Base-by-base conservation (phyloP, 2,329 filamentous ascomycete genomes). In the Aspergillus sp. region DNA sequence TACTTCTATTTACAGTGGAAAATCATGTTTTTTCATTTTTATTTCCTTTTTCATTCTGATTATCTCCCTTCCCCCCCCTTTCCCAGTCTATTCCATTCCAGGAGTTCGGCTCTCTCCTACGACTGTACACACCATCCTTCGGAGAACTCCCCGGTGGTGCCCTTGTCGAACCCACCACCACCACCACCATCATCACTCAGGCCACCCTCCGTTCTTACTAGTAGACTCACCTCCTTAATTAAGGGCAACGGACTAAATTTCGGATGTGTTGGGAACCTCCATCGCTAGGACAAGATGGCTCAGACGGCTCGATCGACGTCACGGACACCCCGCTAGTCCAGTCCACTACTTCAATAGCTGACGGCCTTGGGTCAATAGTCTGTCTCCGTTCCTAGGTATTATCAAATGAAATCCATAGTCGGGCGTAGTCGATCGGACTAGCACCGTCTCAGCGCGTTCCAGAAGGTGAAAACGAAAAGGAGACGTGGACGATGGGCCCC, bases 341-440 rank as follows among this genome's bases (percentile, higher is more conserved):
- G 54, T 36, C 50, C 58, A 62, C 62, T 63, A 63, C 54, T 51
- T 66, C 66, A 64, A 66, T 67, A 66, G 66, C 63, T 62, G 54
- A 38, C 32, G 32, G 51, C 23, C 48, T 36, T 55, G 53, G 57
- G 27, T 63, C 62, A 64, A 65, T 65, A 65, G 64, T 65, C 39
- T 56, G 50, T 7, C 21, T 38, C 38, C 11, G 11, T 36, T 36
- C 32, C 32, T 36, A 36, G 44, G 52, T 19, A 27, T 25, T 44
- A 50, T 50, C 47, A 27, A 50, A 50, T 30, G 25, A n/a, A 50
- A 50, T 50, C 47, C 47, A 30, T 50, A 27, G 47, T 50, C 47
- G 25, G 47, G 25, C 47, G 25, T 30, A 50, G 47, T 17, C 27
- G 47, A 50, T 50, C 47, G 47, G 3, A 47, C 32, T 42, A 32